Conservation (phyloP, 441 rosid species). For the Adansonia rubrostipa region DNA sequence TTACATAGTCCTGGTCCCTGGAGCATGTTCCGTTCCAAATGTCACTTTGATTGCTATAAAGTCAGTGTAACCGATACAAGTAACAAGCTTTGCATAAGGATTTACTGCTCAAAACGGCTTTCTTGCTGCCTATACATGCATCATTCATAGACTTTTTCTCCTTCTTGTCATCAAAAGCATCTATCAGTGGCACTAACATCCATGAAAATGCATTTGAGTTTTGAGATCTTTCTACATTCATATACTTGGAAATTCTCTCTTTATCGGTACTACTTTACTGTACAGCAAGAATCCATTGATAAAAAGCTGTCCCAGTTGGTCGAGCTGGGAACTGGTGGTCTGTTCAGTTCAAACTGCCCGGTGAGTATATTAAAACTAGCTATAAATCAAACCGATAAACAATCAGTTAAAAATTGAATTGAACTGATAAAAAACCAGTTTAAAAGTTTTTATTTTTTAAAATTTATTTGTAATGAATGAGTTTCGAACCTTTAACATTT, state of each 20-base stretch:
- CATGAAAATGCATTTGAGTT: not conserved
- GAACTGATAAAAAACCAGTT: no score
- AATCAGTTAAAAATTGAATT: no score
- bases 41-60: not conserved
- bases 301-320: no score
- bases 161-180: not conserved
- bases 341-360: no score
- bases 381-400: no score
- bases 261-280: not conserved
- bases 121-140: not conserved
- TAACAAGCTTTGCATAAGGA: no score
- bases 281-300: not conserved
- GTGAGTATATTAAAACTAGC: no score
- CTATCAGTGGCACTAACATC: not conserved
- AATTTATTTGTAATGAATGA: no score
- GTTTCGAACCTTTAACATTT: no score
- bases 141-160: not conserved
- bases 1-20: not conserved
- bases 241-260: not conserved
- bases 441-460: no score
- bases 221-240: not conserved
- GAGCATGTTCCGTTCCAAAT: not conserved
- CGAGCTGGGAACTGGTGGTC: no score
- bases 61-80: not conserved
- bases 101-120: not conserved